Percentiles rank a stretch among this genome's conserved stretches.
Conservation (phyloP, 306 rosid genomes). For the Rubus parviflorus region DNA sequence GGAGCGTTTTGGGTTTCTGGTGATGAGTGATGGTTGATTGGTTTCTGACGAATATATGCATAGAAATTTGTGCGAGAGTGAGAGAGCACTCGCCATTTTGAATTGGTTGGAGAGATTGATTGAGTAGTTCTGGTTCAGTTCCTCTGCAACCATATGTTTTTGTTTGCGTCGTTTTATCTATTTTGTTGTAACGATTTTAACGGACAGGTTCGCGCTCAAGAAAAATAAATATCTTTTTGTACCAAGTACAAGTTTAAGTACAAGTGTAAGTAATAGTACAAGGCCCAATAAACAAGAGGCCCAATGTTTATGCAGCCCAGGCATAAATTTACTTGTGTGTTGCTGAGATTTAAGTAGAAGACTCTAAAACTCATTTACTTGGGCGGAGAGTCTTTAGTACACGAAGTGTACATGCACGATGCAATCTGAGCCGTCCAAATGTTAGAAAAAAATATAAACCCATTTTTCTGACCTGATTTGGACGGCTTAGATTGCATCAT, state of each 20-base stretch:
- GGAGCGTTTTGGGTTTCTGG: constrained; percentile 30
- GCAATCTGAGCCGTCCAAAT: no score
- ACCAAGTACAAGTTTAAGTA: no score
- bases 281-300: no score
- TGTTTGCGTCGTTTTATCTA: not conserved
- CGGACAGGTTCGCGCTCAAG: constrained; percentile 6
- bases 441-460: no score
- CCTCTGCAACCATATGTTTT: constrained; percentile 24
- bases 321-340: not conserved
- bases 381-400: no score
- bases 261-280: no score
- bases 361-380: no score
- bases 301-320: no score
- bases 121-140: not conserved
- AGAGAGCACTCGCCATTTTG: constrained; percentile 45
- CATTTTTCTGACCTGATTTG: no score
- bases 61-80: constrained; percentile 28
- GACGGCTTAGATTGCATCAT: no score
- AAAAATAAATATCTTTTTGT: not conserved
- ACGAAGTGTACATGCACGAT: no score
- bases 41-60: constrained; percentile 28
- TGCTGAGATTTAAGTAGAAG: not conserved
- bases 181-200: constrained; percentile 7
- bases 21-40: constrained; percentile 16
- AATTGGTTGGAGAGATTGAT: not conserved